phyloP scores from a whole-genome alignment of 2,329 filamentous ascomycete genomes.

The Plectosphaerella sp. region DNA sequence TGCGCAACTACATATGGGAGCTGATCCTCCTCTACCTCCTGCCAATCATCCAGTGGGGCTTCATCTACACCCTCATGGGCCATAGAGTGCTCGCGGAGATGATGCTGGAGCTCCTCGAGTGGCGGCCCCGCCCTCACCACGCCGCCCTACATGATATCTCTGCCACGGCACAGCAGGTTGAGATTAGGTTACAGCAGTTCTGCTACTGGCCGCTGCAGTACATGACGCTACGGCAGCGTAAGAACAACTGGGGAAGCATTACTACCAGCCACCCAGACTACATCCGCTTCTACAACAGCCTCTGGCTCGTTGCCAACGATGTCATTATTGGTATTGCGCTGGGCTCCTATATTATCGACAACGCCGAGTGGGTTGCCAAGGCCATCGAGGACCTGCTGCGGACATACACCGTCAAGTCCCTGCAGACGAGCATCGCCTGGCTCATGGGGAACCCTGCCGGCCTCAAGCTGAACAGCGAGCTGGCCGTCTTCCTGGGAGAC shows the following conservation, averaged over 20 bases:
- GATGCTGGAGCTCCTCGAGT: constrained; percentile 76
- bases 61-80: constrained; percentile 73
- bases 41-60: constrained; percentile 67
- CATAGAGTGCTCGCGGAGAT: constrained; percentile 80
- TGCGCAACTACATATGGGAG: constrained; percentile 75
- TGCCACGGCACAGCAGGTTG: constrained; percentile 93
- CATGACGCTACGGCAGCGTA: constrained; percentile 80
- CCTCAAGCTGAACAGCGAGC: constrained; percentile 88
- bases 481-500: constrained; percentile 91
- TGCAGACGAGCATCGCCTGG: constrained; percentile 89
- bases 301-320: constrained; percentile 98
- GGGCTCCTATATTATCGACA: constrained; percentile 96
- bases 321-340: constrained; percentile 97
- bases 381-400: constrained; percentile 73
- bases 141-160: constrained; percentile 93
- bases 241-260: constrained; percentile 91
- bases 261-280: constrained; percentile 96
- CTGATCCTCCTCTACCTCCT: constrained; percentile 71
- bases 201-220: constrained; percentile 99
- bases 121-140: constrained; percentile 71
- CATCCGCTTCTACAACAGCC: constrained; percentile 96
- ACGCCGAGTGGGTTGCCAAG: constrained; percentile 76
- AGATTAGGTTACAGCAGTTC: constrained; percentile 95
- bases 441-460: constrained; percentile 94
- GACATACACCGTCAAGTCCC: constrained; percentile 80